Evolutionary conservation across 2,329 filamentous ascomycete species (phyloP).

Genomic region (Emergomyces africanus): DNA sequence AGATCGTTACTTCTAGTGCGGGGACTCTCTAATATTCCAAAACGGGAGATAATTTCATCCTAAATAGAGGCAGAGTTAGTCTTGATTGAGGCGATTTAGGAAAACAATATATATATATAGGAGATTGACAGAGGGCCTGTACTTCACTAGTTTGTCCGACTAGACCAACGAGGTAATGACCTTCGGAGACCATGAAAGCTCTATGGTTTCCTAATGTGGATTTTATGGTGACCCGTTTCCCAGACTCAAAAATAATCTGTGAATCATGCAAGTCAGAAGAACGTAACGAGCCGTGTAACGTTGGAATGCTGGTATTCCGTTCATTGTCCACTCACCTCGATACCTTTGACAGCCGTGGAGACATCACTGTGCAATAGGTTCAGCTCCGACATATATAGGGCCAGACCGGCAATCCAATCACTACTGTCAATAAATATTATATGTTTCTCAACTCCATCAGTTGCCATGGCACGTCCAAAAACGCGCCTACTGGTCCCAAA

Average conservation of each 20-base stretch:
- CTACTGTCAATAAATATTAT: not conserved
- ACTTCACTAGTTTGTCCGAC: not conserved
- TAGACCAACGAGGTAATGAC: not conserved
- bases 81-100: too few species aligned
- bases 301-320: not conserved
- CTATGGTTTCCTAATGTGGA: not conserved
- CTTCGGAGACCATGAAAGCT: not conserved
- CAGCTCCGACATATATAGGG: not conserved
- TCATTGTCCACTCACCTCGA: not conserved
- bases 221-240: not conserved
- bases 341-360: not conserved
- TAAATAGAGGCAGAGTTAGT: not conserved
- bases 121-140: not conserved
- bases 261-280: not conserved
- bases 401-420: conserved; percentile 1
- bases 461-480: not conserved
- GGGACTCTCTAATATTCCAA: not conserved
- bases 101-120: too few species aligned
- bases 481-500: not conserved
- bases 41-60: conserved; percentile 4
- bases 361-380: not conserved
- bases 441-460: not conserved
- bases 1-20: not conserved
- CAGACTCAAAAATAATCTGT: not conserved
- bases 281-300: not conserved